Evolutionary conservation across 2,329 filamentous ascomycete genomes (phyloP), one percentile per base, ranked within the genome.

Genomic region (Teratosphaeriaceae sp.): DNA sequence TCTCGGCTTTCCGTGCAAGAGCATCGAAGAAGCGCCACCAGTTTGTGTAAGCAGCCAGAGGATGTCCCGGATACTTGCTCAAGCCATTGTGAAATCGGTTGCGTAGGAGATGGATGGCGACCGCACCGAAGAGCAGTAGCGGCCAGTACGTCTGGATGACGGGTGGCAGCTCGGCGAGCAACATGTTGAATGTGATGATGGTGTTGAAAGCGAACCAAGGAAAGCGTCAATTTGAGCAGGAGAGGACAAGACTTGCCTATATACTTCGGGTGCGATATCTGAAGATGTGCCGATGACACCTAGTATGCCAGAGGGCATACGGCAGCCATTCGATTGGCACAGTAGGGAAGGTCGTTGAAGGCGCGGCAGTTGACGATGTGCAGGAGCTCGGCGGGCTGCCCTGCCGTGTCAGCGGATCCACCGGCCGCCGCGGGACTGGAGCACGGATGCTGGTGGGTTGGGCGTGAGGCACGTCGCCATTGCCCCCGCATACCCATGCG

Each of bases 1-100:
- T 64, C 45, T 92, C 82, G 3, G 85, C 76, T 29, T 77, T 71
- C 38, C 78, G 73, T 7, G 74, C 71, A 44, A 73, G 79, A 1
- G 85, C 84, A 53, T 88, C 82, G 56, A 75, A 73, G 49, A 88
- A 78, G 16, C 85, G 73, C 85, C 85, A 90, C 73, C 78, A 80
- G 57, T 90, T 78, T 11, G 82, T 85, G 42, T 78, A 70, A 3
- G 67, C 80, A 16, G 85, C 86, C 31, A 86, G 57, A 43, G 80
- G 70, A 0, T 82, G 85, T 0, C 85, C 86, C 0, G 86, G 85
- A 53, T 86, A 87, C 56, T 75, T 79, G 63, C 81, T 78, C 45
- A 88, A 65, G 5, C 82, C 81, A 54, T 68, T 67, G 60, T 66
- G 61, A 54, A 64, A 72, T 43, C 72, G 71, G 55, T 73, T 73